A percentile compares a stretch with the other conserved stretches of the same genome.
These are phyloP conservation scores for Pontederia crassipes DNA, from an alignment of 176 grass and related monocot genomes.

Conservation along the genomic window DNA sequence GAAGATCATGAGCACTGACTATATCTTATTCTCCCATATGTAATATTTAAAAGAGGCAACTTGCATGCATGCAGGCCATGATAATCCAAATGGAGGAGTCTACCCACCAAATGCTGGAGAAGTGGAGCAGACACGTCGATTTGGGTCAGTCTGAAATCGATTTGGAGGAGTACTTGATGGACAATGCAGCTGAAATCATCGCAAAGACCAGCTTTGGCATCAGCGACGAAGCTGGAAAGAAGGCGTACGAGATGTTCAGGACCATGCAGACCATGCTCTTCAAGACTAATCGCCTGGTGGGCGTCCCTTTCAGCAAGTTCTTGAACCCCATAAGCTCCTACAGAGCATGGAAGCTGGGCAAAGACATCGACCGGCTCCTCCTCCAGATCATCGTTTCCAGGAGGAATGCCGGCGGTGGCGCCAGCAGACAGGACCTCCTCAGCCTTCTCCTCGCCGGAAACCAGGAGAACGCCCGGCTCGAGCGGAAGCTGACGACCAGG, in stretches of 20 bases:
- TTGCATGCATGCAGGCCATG: constrained; percentile 37
- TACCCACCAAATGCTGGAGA: constrained; percentile 36
- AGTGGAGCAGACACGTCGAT: constrained; percentile 22
- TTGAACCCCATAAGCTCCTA: constrained; percentile 34
- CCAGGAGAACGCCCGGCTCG: constrained; percentile 2
- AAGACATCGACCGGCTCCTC: constrained; percentile 63
- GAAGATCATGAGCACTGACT: no score
- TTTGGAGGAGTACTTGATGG: constrained; percentile 31
- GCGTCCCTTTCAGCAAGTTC: constrained; percentile 53
- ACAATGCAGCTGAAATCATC: constrained; percentile 68
- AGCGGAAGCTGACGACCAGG: constrained; percentile 23
- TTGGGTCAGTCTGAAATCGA: constrained; percentile 21
- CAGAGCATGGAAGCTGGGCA: constrained; percentile 50
- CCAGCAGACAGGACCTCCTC: constrained; percentile 35
- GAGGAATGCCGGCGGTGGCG: no score
- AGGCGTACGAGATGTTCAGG: constrained; percentile 50
- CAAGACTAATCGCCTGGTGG: constrained; percentile 49
- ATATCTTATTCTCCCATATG: no score
- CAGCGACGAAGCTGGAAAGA: constrained; percentile 28
- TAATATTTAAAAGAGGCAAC: not conserved
- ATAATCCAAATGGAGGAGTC: constrained; percentile 41
- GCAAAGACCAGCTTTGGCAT: constrained; percentile 62
- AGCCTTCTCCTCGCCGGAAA: constrained; percentile 41
- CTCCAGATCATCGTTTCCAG: constrained; percentile 34
- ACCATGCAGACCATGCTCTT: constrained; percentile 68